Percentiles rank a stretch among this genome's conserved stretches.
phyloP scores from a whole-genome alignment of 2,329 filamentous ascomycete genomes.

The Fusarium virguliforme region DNA sequence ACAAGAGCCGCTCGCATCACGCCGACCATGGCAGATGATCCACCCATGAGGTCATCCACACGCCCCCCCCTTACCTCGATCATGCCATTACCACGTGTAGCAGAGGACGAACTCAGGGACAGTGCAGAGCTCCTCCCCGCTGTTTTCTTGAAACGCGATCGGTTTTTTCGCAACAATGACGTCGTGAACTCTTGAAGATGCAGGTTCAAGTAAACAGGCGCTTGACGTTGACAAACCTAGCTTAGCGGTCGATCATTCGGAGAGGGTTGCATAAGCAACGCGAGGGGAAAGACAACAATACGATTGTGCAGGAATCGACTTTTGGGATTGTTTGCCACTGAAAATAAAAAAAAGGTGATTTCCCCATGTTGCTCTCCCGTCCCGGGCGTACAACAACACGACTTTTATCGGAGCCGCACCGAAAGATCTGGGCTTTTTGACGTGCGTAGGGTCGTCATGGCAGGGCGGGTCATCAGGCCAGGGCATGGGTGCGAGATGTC shows the following conservation, averaged over 20 bases:
- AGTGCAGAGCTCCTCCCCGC: neutral
- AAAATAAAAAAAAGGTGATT: neutral
- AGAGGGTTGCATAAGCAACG: neutral
- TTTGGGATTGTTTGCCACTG: constrained; percentile 20
- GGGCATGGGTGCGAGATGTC: neutral
- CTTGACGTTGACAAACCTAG: constrained; percentile 10
- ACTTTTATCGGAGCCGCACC: constrained; percentile 6
- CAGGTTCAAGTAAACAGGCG: neutral
- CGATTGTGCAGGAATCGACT: neutral
- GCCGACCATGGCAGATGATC: constrained; percentile 47
- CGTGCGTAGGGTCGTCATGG: constrained; percentile 3
- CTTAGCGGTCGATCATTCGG: constrained; percentile 22
- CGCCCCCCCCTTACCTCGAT: constrained; percentile 25
- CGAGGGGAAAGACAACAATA: constrained; percentile 7
- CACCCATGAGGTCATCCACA: constrained; percentile 48
- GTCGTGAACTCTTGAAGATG: constrained; percentile 13
- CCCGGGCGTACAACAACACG: neutral
- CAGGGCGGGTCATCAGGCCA: constrained; percentile 22
- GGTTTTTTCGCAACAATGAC: constrained; percentile 20
- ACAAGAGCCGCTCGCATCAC: constrained; percentile 34
- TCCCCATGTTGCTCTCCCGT: constrained; percentile 25
- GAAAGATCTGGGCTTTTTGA: neutral
- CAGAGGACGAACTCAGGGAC: constrained; percentile 16
- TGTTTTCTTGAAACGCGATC: neutral
- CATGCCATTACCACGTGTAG: constrained; percentile 38